A percentile compares a stretch with the other conserved stretches of the same genome.
These are phyloP conservation scores for Dactylellina leptospora DNA, from an alignment of 2,329 filamentous ascomycete species.

Conservation along the genomic window DNA sequence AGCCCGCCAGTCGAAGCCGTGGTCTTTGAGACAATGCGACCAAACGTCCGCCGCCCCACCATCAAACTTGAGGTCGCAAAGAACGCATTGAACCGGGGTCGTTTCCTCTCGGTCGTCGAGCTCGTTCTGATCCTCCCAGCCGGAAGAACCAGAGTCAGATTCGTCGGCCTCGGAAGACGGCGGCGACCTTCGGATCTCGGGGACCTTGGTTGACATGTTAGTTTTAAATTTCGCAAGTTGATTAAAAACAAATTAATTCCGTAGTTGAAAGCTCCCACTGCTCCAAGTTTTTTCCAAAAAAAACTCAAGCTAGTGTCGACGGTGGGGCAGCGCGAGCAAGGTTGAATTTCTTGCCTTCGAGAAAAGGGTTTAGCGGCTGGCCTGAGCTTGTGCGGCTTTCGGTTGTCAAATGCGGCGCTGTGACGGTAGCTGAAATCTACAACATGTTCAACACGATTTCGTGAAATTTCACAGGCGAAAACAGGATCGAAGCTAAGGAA, in stretches of 20 bases:
- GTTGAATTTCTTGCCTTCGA: constrained; percentile 4
- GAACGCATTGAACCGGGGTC: constrained; percentile 60
- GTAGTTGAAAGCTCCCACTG: no score
- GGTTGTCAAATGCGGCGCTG: no score
- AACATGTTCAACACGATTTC: background rate
- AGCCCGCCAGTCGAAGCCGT: constrained; percentile 61
- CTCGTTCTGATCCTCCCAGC: constrained; percentile 62
- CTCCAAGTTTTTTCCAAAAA: constrained; percentile 1
- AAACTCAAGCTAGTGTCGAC: constrained; percentile 1
- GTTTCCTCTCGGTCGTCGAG: constrained; percentile 61
- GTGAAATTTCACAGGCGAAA: background rate
- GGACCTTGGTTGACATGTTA: constrained; percentile 18
- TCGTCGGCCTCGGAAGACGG: constrained; percentile 16
- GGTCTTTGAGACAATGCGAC: constrained; percentile 59
- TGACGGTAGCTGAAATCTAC: background rate
- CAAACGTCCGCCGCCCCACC: constrained; percentile 59
- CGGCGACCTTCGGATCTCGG: constrained; percentile 18
- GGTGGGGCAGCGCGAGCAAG: constrained; percentile 14
- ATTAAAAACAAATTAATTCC: no score
- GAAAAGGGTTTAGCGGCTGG: background rate
- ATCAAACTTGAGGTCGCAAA: constrained; percentile 60
- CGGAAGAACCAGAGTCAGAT: constrained; percentile 55
- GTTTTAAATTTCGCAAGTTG: no score
- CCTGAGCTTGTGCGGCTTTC: constrained; percentile 14
- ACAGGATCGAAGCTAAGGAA: no score